Evolutionary conservation across 768 basidiomycete species (phyloP).

Genomic region (Boletus huronensis): DNA sequence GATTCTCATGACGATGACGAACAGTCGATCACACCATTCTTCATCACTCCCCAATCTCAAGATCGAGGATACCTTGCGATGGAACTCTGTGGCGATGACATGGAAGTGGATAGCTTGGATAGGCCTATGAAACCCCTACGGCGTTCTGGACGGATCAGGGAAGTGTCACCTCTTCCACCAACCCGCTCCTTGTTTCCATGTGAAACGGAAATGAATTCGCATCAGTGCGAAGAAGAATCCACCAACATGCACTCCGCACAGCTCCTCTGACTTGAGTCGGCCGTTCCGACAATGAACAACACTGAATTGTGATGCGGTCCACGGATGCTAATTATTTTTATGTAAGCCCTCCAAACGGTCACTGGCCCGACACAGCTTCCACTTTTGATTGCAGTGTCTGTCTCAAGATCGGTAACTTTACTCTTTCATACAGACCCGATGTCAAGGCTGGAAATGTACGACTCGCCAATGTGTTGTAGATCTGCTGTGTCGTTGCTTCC

Average conservation of each 20-base stretch:
- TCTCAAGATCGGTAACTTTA: constrained; percentile 18
- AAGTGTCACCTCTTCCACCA: constrained; percentile 25
- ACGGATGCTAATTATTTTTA: constrained; percentile 18
- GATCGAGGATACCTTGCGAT: constrained; percentile 22
- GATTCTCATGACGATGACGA: constrained; percentile 22
- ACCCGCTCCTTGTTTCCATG: constrained; percentile 22
- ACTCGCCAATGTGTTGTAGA: constrained; percentile 27
- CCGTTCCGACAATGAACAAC: constrained; percentile 24
- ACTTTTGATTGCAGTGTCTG: constrained; percentile 19
- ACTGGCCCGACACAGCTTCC: constrained; percentile 14
- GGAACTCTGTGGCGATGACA: constrained; percentile 27
- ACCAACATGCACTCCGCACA: constrained; percentile 19
- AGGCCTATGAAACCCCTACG: constrained; percentile 37
- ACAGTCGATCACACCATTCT: constrained; percentile 14
- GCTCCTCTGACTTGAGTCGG: constrained; percentile 16
- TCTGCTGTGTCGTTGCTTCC: constrained; percentile 19
- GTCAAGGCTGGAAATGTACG: constrained; percentile 24
- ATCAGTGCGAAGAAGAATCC: constrained; percentile 20
- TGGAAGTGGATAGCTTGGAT: constrained; percentile 22
- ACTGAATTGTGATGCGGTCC: constrained; percentile 20
- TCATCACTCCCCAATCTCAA: constrained; percentile 20
- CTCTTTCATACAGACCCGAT: constrained; percentile 16
- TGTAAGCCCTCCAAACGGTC: constrained; percentile 22
- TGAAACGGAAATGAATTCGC: constrained; percentile 34
- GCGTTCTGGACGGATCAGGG: constrained; percentile 30